Evolutionary conservation across 371 early-diverging fungal genomes (phyloP).

Genomic region (Mortierella sp.): DNA sequence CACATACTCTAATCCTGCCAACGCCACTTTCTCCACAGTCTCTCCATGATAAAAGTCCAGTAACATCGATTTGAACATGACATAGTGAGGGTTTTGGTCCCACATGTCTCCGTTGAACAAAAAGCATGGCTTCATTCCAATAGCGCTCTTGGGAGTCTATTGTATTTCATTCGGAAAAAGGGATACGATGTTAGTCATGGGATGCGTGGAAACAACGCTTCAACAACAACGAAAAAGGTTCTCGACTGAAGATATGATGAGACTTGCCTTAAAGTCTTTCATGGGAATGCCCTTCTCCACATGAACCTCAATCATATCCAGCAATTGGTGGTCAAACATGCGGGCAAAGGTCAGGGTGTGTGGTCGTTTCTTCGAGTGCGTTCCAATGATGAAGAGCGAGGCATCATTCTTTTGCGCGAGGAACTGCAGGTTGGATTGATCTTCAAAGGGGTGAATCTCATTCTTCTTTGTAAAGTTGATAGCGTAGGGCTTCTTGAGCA

Average conservation of each 20-base stretch:
- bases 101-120: conserved; percentile 92
- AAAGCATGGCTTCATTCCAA: conserved; percentile 91
- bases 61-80: conserved; percentile 83
- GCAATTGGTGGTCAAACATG: conserved; percentile 89
- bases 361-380: conserved; percentile 96
- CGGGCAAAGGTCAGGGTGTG: conserved; percentile 91
- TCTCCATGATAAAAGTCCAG: conserved; percentile 95
- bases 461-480: conserved; percentile 93
- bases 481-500: conserved; percentile 91
- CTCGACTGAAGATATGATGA: background rate
- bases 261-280: conserved; percentile 75
- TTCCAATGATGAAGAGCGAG: conserved; percentile 87
- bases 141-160: conserved; percentile 77
- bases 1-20: conserved; percentile 91
- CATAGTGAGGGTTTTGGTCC: conserved; percentile 73
- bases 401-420: conserved; percentile 95
- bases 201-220: no score
- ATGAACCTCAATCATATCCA: conserved; percentile 97
- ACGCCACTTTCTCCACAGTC: conserved; percentile 71
- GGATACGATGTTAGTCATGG: background rate
- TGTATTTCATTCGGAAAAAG: conserved; percentile 6
- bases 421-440: conserved; percentile 90
- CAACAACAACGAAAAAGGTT: background rate
- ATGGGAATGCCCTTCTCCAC: conserved; percentile 73
- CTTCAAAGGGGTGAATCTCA: conserved; percentile 96